A percentile compares a stretch with the other conserved stretches of the same genome.
Conservation (phyloP, 805 yeast genomes). For the Torulaspora indica region DNA sequence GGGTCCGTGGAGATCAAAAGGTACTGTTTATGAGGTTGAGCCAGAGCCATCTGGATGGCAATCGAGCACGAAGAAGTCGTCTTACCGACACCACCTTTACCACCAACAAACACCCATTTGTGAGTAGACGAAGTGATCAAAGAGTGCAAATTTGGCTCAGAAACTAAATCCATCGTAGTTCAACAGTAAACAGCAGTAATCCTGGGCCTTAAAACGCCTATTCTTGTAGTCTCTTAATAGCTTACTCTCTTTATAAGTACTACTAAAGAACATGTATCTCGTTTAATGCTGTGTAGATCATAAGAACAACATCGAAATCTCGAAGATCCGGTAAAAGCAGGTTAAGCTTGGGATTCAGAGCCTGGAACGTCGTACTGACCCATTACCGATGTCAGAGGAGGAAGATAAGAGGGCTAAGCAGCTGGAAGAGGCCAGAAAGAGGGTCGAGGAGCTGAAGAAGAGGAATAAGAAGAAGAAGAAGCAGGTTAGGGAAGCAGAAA, state of each 20-base stretch:
- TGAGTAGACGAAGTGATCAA: constrained; percentile 62
- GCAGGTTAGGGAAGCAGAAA: constrained; percentile 16
- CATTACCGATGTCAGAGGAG: constrained; percentile 28
- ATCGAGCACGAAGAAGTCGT: constrained; percentile 95
- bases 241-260: not conserved
- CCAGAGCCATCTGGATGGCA: constrained; percentile 86
- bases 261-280: not conserved
- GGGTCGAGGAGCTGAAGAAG: constrained; percentile 65
- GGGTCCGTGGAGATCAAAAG: constrained; percentile 95
- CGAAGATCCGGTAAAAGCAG: not conserved
- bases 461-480: constrained; percentile 47
- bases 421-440: constrained; percentile 69
- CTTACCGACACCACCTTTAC: constrained; percentile 99
- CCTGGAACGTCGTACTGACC: not conserved
- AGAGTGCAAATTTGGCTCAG: constrained; percentile 69
- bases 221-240: not conserved
- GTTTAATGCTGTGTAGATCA: not conserved
- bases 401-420: constrained; percentile 49
- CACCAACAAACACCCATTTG: constrained; percentile 98
- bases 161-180: constrained; percentile 47
- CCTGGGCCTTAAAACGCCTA: not conserved
- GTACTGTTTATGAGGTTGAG: constrained; percentile 74
- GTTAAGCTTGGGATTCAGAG: not conserved
- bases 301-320: not conserved
- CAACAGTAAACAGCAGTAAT: no score